A percentile compares a stretch with the other conserved stretches of the same genome.
phyloP scores from a whole-genome alignment of 1,284 basidiomycete species.

The Austroboletus sp. region DNA sequence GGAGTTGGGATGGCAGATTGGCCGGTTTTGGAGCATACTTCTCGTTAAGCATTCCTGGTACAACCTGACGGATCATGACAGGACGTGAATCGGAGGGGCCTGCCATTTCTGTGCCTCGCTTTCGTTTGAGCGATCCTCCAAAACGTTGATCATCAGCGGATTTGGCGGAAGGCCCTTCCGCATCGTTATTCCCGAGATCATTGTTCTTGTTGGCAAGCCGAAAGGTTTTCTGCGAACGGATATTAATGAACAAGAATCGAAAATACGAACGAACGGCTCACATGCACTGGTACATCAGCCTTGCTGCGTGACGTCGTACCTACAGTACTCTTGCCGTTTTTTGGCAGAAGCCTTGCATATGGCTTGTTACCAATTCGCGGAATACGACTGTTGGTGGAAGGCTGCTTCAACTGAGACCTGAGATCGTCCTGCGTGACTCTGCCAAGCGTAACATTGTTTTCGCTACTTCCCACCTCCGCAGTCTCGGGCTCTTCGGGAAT shows the following conservation, averaged over 20 bases:
- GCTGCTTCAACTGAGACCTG: slow-evolving; percentile 50
- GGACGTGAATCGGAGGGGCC: slow-evolving; percentile 25
- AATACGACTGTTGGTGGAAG: slow-evolving; percentile 53
- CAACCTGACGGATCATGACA: slow-evolving; percentile 32
- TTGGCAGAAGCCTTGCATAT: slow-evolving; percentile 44
- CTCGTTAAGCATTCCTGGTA: slow-evolving; percentile 33
- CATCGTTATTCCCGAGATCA: slow-evolving; percentile 20
- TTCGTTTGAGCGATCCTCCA: slow-evolving; percentile 36
- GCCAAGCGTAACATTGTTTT: neutral
- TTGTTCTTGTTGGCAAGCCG: slow-evolving; percentile 15
- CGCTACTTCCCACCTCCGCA: neutral
- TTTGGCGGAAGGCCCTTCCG: slow-evolving; percentile 22
- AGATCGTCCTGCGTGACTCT: slow-evolving; percentile 20
- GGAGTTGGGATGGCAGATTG: slow-evolving; percentile 13
- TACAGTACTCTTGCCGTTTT: slow-evolving; percentile 5
- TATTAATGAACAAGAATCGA: slow-evolving; percentile 5
- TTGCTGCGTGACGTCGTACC: neutral
- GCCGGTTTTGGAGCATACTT: slow-evolving; percentile 27
- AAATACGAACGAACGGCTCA: slow-evolving; percentile 13
- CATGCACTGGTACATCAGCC: slow-evolving; percentile 4
- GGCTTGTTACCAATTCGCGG: slow-evolving; percentile 63
- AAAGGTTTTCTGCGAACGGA: slow-evolving; percentile 8
- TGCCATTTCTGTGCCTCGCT: slow-evolving; percentile 32
- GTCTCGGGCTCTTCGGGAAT: slow-evolving; percentile 31
- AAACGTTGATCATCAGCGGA: slow-evolving; percentile 9